A percentile compares a stretch with the other conserved stretches of the same genome.
Conservation (phyloP, 179 eudicot species). For the Beta lomatogona region DNA sequence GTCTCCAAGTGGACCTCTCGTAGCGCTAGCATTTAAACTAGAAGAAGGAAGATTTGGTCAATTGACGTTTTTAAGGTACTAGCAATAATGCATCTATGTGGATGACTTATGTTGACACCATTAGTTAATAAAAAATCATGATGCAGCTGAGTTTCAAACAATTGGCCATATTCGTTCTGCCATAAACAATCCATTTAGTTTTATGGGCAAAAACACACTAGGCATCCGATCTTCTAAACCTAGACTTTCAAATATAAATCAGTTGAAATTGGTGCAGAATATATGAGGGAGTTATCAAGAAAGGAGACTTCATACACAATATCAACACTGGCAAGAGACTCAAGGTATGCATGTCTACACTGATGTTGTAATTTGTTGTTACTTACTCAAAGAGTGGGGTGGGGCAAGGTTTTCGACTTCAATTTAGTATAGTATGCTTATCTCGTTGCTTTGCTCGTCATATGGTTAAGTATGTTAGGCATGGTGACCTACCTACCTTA, state of each 20-base stretch:
- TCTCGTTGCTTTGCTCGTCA: neutral
- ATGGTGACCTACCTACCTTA: too few relatives aligned
- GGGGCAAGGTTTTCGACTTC: neutral
- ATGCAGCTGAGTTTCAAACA: neutral
- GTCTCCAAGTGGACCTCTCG: conserved; percentile 80
- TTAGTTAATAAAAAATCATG: neutral
- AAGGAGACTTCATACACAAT: conserved; percentile 91
- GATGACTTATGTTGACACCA: neutral
- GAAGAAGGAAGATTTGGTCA: conserved; percentile 98
- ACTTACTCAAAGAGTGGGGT: neutral
- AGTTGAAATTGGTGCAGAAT: conserved; percentile 54
- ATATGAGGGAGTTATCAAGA: conserved; percentile 83
- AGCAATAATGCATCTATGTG: neutral
- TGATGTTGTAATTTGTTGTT: conserved; percentile 4
- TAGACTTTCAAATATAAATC: neutral
- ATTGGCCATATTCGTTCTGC: neutral
- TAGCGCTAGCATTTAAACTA: conserved; percentile 91
- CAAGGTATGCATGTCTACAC: conserved; percentile 46
- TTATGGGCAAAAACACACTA: neutral
- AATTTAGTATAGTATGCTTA: neutral
- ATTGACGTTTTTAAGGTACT: conserved; percentile 82
- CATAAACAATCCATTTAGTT: neutral
- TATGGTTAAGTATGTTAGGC: neutral
- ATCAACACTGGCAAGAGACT: conserved; percentile 89
- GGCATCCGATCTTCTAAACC: neutral